Evolutionary conservation across 1,284 basidiomycete species (phyloP), one percentile per base, ranked within the genome.

Genomic region (Marasmius tenuissimus): DNA sequence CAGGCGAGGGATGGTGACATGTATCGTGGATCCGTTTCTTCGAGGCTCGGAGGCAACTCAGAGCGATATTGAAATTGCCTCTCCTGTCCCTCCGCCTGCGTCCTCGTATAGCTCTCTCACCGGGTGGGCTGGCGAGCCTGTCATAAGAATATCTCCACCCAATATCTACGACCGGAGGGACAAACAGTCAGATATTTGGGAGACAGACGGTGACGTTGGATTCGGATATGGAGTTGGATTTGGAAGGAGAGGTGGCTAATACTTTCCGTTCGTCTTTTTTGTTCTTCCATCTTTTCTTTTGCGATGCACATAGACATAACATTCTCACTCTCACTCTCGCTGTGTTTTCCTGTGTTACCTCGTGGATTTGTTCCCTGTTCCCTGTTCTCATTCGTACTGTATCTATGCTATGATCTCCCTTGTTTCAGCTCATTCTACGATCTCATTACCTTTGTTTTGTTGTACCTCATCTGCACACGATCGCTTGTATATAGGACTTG

Each of bases 61-160:
- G 16, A 18, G 20, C 16, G 42, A 45, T 14, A 45, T 18, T 14
- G 42, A 45, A 7, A 45, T 16, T 4, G 42, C 16, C 16, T 9
- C 39, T 16, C 16, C 42, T 45, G 42, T 16, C 42, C 34, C 39
- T 14, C 11, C 49, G n/a, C 53, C 59, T 22, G 34, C 53, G n/a
- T 61, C 59, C 8, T 55, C 45, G 12, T 61, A 61, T 39, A 61
- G 59, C 20, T 49, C 47, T 49, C 34, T 61, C 6, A 61, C 53
- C 27, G 59, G 59, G 12, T 61, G 59, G 59, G 59, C 59, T 3
- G 59, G 59, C 14, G 37, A 51, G 33, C 40, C 18, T 22, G 34
- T 57, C 22, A 38, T 22, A 40, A 45, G 42, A 18, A 14, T 45
- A 45, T 16, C 42, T 45, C 42, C 42, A 7, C 42, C 42, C 6